These are phyloP conservation scores for Simplicillium sp. DNA, from an alignment of 2,329 filamentous ascomycete genomes.

Conservation along the genomic window DNA sequence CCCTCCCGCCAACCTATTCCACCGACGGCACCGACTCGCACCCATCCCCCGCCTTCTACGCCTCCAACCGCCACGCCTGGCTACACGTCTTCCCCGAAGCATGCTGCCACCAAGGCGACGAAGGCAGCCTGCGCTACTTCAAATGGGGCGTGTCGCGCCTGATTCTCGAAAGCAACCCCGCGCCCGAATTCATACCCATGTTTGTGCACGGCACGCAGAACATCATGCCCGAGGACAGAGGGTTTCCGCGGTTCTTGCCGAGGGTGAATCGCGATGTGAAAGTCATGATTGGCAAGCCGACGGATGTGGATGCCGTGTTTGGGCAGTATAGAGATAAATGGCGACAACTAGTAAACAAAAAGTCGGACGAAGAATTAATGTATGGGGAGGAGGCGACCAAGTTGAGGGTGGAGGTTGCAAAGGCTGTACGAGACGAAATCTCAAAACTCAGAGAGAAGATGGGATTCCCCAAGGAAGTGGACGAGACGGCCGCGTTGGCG, in stretches of 20 bases:
- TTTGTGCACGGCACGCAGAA: conserved; percentile 87
- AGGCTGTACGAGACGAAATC: conserved; percentile 69
- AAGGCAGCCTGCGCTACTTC: conserved; percentile 83
- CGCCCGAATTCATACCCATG: conserved; percentile 84
- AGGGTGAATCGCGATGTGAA: conserved; percentile 60
- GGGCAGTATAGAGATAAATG: conserved; percentile 68
- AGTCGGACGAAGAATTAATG: conserved; percentile 38
- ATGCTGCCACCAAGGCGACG: conserved; percentile 78
- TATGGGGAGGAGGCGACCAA: conserved; percentile 55
- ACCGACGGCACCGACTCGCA: conserved; percentile 60
- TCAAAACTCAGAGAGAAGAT: conserved; percentile 63
- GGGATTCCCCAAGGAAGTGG: conserved; percentile 68
- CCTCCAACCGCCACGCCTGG: conserved; percentile 67
- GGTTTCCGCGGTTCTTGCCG: conserved; percentile 73
- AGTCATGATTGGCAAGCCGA: conserved; percentile 69
- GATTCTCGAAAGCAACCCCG: conserved; percentile 80
- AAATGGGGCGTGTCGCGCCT: conserved; percentile 93
- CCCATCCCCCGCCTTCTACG: conserved; percentile 61
- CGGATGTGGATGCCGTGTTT: conserved; percentile 67
- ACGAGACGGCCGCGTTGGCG: conserved; percentile 64
- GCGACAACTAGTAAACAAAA: conserved; percentile 49
- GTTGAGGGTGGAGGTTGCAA: conserved; percentile 66
- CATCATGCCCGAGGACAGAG: conserved; percentile 77
- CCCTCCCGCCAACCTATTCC: conserved; percentile 46
- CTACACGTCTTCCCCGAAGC: conserved; percentile 95